Evolutionary conservation across 768 basidiomycete genomes (phyloP).

Genomic region (Trametes cingulata): DNA sequence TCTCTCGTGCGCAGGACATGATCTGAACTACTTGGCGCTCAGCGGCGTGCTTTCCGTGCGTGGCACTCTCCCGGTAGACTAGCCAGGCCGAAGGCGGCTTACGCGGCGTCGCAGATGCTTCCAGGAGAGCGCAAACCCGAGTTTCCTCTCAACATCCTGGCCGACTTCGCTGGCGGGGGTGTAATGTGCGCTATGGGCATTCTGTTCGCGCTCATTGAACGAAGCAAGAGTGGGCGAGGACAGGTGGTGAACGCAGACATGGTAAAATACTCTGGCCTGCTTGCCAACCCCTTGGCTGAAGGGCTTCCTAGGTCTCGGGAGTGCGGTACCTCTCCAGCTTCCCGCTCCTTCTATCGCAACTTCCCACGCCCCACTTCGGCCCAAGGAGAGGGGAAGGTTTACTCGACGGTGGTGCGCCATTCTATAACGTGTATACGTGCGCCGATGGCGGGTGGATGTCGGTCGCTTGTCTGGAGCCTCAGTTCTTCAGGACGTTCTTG

Average conservation of each 20-base stretch:
- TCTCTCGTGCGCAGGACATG: conserved; percentile 55
- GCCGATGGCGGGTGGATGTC: conserved; percentile 75
- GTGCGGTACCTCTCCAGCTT: conserved; percentile 76
- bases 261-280: conserved; percentile 41
- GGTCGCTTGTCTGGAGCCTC: conserved; percentile 73
- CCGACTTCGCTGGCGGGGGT: conserved; percentile 84
- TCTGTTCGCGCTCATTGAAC: conserved; percentile 71
- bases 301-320: conserved; percentile 64
- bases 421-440: conserved; percentile 74
- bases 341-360: conserved; percentile 42
- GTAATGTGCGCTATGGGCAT: conserved; percentile 71
- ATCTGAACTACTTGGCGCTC: conserved; percentile 81
- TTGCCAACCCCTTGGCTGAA: background rate
- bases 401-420: conserved; percentile 79
- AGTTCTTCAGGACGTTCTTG: conserved; percentile 67
- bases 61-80: background rate
- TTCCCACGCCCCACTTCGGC: conserved; percentile 5
- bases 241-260: conserved; percentile 78
- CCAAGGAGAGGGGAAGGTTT: conserved; percentile 19
- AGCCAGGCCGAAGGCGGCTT: too few species aligned
- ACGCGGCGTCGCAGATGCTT: conserved; percentile 51
- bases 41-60: conserved; percentile 72
- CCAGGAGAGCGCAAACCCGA: conserved; percentile 68
- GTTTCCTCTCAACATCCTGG: conserved; percentile 76
- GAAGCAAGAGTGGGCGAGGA: conserved; percentile 62